Evolutionary conservation across 305 asterid species (phyloP), one percentile per base, ranked within the genome.

Genomic region (Fraxinus sp.): DNA sequence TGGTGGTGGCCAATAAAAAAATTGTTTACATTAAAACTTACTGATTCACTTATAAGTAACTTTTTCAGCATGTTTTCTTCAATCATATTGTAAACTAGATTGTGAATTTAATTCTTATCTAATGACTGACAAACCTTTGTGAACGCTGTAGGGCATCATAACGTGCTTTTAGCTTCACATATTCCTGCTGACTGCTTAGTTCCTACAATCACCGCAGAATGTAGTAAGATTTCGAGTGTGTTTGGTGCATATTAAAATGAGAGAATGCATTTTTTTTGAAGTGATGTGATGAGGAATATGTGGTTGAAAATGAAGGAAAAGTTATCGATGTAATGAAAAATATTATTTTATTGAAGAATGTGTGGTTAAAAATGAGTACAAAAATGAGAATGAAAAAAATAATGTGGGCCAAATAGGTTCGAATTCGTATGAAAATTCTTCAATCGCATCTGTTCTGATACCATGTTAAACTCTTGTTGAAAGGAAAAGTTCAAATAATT

Each of bases 131-230:
- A 32, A 10, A 90, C 95, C 95, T 91, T 86, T 91, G 93, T 43
- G 93, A 78, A 46, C 91, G 85, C 78, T 91, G 95, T 64, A 91
- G 81, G 43, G 93, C 90, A 81, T 91, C 95, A 62, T 91, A 91
- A 36, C 93, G 89, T 20, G 87, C 93, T 84, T 90, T 91, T 13
- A 91, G 93, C 87, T 88, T 91, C 90, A 91, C 41, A 83, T 91
- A 91, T 83, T 91, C 93, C 84, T 91, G 95, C 87, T 91, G 95
- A 84, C 93, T 91, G 52, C 95, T 91, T 77, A 90, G 83, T 82
- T 91, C 95, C 95, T 91, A 18, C 46, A 59, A 62, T 75, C 82
- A 55, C 9, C 43, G 18, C 20, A 26, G 20, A 28, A 28, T 68
- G 75, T 24, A 62, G 11, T 62, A 62, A 62, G 66, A 1, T 1